Evolutionary conservation across 1,284 basidiomycete species (phyloP), one percentile per base, ranked within the genome.

Genomic region (Leccinum fallax): DNA sequence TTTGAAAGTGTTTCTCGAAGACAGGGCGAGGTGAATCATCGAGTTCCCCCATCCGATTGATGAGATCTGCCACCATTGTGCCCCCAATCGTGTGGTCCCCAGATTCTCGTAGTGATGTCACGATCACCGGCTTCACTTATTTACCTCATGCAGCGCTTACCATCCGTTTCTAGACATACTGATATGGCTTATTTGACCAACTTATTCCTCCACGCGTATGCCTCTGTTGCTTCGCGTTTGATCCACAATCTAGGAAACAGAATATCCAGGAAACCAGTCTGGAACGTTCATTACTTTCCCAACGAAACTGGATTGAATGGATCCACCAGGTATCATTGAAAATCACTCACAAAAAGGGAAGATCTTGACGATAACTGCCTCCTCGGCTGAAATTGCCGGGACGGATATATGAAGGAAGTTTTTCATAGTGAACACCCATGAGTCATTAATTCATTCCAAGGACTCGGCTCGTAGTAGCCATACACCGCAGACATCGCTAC

Each of bases 301-400:
- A 28, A 24, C 2, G 21, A 43, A 46, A 13, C 0, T 0, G 19
- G 30, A n/a, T 59, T 15, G 61, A 24, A 48, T 11, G 11, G 11
- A 48, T 48, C 46, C 21, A 6, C 21, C 9, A 48, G 9, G 26
- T 6, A n/a, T 3, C 21, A 4, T 19, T 4, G 2, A 19, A 4
- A 26, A 8, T 7, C 5, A 26, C 70, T 66, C 40, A 71, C 72
- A 57, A 36, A 73, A 74, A 0, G 72, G 69, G 34, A 73, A 66
- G 16, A n/a, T 10, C 11, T 66, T 66, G 56, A 73, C 40, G 16
- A 73, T 54, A 19, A 58, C 40, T 2, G 61, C 58, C 19, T 56
- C 70, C 55, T 59, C 61, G 0, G 62, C 48, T 32, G 58, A 36
- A 2, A 60, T 58, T 15, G 57, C 61, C 0, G 40, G 24, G 5